phyloP scores from a whole-genome alignment of 1,139 yeast genomes.

The Sugiyamaella paludigena region DNA sequence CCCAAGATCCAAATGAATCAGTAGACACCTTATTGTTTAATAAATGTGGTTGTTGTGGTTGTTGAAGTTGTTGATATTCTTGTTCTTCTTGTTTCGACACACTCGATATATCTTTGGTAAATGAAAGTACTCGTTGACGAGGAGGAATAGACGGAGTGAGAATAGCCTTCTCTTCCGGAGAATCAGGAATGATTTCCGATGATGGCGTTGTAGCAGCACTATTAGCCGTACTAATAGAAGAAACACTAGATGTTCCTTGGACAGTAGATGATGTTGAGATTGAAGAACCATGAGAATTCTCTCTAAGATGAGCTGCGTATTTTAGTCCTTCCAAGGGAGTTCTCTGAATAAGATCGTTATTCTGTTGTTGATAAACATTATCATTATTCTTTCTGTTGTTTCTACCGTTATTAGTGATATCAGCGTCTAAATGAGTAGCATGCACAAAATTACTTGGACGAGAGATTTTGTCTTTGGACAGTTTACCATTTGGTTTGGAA shows the following conservation, averaged over 20 bases:
- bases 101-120: background rate
- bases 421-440: slow-evolving; percentile 28
- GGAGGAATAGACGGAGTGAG: slow-evolving; percentile 9
- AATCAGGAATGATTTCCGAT: background rate
- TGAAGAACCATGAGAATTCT: slow-evolving; percentile 6
- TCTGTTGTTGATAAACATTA: background rate
- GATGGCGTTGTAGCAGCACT: slow-evolving; percentile 8
- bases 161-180: background rate
- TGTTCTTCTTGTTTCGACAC: slow-evolving; percentile 3
- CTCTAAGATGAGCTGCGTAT: slow-evolving; percentile 1
- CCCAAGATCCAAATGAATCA: slow-evolving; percentile 28
- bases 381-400: background rate
- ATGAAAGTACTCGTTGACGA: slow-evolving; percentile 7
- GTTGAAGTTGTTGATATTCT: slow-evolving; percentile 4
- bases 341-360: background rate
- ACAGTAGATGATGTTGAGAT: slow-evolving; percentile 5
- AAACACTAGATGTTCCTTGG: slow-evolving; percentile 6
- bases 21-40: slow-evolving; percentile 17
- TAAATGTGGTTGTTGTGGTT: slow-evolving; percentile 2
- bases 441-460: slow-evolving; percentile 31
- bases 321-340: too few relatives aligned
- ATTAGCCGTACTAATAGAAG: slow-evolving; percentile 5
- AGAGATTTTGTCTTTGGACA: slow-evolving; percentile 22
- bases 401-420: slow-evolving; percentile 4
- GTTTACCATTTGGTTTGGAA: slow-evolving; percentile 6